Evolutionary conservation across 768 basidiomycete species (phyloP).

Genomic region (Auricularia sp.): DNA sequence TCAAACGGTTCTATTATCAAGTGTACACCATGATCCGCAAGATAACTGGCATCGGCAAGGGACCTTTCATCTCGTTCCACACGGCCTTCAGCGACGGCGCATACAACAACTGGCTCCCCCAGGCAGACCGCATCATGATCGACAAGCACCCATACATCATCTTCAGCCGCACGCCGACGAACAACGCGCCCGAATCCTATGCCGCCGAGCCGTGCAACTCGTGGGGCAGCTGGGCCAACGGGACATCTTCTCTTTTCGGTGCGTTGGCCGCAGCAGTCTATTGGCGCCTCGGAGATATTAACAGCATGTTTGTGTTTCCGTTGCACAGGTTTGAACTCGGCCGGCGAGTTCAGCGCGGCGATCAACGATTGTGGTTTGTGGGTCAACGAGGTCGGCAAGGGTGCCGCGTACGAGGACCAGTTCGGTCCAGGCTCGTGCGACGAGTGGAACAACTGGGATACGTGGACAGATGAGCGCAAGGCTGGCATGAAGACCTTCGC

Average conservation of each 20-base stretch:
- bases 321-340: conserved; percentile 23
- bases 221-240: conserved; percentile 27
- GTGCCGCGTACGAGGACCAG: conserved; percentile 21
- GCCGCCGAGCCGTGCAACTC: conserved; percentile 14
- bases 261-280: no score
- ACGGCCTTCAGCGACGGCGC: background rate
- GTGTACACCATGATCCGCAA: conserved; percentile 13
- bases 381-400: conserved; percentile 29
- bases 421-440: conserved; percentile 18
- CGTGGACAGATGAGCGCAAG: conserved; percentile 22
- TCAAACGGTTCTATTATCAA: conserved; percentile 46
- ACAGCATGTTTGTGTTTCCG: background rate
- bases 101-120: background rate
- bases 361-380: conserved; percentile 21
- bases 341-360: conserved; percentile 29
- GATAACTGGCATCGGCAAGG: background rate
- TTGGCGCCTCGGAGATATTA: no score
- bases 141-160: conserved; percentile 9
- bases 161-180: background rate
- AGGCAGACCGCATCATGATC: conserved; percentile 6
- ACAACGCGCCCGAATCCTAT: conserved; percentile 1
- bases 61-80: background rate
- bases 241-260: conserved; percentile 10
- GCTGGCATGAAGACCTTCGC: conserved; percentile 21
- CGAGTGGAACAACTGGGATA: conserved; percentile 22